Conservation (phyloP, 2,329 filamentous ascomycete genomes). For the Parascedosporium putredinis region DNA sequence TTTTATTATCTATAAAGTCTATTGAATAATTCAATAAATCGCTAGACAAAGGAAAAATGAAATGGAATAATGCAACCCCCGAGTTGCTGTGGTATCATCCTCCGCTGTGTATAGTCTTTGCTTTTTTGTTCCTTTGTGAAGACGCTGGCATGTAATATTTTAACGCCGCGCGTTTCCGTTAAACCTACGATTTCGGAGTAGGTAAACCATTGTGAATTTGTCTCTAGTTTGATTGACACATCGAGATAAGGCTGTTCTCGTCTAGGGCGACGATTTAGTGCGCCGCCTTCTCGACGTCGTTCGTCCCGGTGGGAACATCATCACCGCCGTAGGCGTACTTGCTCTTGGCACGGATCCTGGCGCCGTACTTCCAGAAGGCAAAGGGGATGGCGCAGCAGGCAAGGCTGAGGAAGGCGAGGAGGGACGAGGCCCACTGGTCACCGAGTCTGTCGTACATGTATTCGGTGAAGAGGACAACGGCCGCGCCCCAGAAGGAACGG, state of each 20-base stretch:
- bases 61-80: neutral
- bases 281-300: neutral
- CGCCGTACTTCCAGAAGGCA: constrained; percentile 70
- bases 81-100: neutral
- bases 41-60: neutral
- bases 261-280: neutral
- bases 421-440: constrained; percentile 64
- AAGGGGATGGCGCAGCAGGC: constrained; percentile 77
- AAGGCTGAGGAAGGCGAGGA: constrained; percentile 64
- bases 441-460: constrained; percentile 70
- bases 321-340: constrained; percentile 64
- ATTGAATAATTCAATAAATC: neutral
- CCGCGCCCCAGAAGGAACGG: constrained; percentile 70
- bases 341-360: constrained; percentile 54
- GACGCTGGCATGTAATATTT: too few relatives aligned
- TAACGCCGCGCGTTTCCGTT: neutral
- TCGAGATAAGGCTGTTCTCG: neutral
- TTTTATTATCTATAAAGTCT: neutral
- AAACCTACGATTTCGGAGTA: neutral
- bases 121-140: too few relatives aligned
- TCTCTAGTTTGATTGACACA: too few relatives aligned
- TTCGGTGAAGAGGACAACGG: constrained; percentile 65
- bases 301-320: constrained; percentile 15
- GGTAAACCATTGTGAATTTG: too few relatives aligned
- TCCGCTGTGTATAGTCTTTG: neutral